These are phyloP conservation scores for Starmera quercuum DNA, from an alignment of 805 yeast species.

Conservation along the genomic window DNA sequence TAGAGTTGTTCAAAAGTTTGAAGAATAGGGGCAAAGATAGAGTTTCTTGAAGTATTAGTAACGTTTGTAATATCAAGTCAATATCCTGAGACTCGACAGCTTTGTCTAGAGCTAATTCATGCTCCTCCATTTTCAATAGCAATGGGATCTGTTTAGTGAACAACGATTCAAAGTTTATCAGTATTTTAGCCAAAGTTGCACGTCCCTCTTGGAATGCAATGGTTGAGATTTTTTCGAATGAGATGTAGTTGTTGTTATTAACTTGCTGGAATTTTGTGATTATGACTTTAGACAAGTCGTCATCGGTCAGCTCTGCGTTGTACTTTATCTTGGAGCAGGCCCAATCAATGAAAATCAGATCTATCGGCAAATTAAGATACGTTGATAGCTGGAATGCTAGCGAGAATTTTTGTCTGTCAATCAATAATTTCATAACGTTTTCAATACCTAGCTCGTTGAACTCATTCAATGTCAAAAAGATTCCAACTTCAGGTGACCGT, in stretches of 20 bases:
- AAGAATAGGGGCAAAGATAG: slow-evolving; percentile 62
- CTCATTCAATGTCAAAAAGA: slow-evolving; percentile 58
- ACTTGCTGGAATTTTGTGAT: slow-evolving; percentile 33
- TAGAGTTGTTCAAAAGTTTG: slow-evolving; percentile 46
- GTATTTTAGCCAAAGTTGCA: slow-evolving; percentile 49
- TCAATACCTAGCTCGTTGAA: slow-evolving; percentile 45
- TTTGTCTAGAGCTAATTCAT: slow-evolving; percentile 59
- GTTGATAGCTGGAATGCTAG: slow-evolving; percentile 57
- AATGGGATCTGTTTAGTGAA: slow-evolving; percentile 54
- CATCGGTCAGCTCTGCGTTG: slow-evolving; percentile 49
- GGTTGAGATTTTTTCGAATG: slow-evolving; percentile 52
- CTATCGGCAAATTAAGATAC: slow-evolving; percentile 37
- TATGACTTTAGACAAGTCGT: slow-evolving; percentile 44
- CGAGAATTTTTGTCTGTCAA: slow-evolving; percentile 51
- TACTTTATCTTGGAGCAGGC: slow-evolving; percentile 60
- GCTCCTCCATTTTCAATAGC: slow-evolving; percentile 64
- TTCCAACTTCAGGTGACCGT: slow-evolving; percentile 55
- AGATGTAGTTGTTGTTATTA: slow-evolving; percentile 30
- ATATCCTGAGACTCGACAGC: slow-evolving; percentile 54
- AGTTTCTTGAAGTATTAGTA: slow-evolving; percentile 44
- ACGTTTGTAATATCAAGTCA: slow-evolving; percentile 51
- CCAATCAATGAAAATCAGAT: slow-evolving; percentile 67
- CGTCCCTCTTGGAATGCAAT: slow-evolving; percentile 82
- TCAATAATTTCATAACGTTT: slow-evolving; percentile 46
- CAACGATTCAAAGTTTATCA: slow-evolving; percentile 59